These are phyloP conservation scores for Clohesyomyces aquaticus DNA, from an alignment of 495 filamentous ascomycete genomes.

Conservation along the genomic window DNA sequence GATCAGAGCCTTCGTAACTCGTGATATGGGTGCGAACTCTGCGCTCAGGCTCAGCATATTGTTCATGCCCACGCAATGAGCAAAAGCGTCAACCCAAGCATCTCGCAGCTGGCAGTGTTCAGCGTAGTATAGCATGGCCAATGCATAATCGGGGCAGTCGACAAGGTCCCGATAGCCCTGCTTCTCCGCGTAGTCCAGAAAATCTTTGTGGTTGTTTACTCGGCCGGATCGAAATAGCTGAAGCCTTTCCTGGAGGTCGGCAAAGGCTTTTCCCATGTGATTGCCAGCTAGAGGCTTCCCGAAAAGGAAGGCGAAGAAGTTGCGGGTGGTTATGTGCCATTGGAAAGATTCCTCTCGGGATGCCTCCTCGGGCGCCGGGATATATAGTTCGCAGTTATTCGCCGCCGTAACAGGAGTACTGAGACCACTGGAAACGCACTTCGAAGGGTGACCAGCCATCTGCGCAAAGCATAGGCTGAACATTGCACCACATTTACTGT, in stretches of 20 bases:
- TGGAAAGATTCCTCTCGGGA: constrained; percentile 56
- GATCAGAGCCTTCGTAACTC: constrained; percentile 61
- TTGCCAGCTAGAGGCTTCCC: constrained; percentile 63
- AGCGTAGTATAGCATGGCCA: constrained; percentile 64
- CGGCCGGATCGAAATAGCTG: constrained; percentile 54
- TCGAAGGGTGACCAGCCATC: constrained; percentile 24
- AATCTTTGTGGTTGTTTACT: constrained; percentile 55
- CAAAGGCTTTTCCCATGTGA: constrained; percentile 59
- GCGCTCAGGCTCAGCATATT: constrained; percentile 54
- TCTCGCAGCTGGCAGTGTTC: constrained; percentile 60
- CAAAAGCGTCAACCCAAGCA: constrained; percentile 66
- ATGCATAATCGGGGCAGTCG: constrained; percentile 61
- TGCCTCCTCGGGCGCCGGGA: constrained; percentile 58
- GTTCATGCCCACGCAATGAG: constrained; percentile 70
- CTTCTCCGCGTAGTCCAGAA: constrained; percentile 60
- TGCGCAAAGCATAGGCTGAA: constrained; percentile 55
- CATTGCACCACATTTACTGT: constrained; percentile 57
- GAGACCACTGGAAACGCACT: constrained; percentile 25
- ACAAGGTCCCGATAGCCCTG: constrained; percentile 65
- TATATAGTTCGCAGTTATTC: constrained; percentile 60
- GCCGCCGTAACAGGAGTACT: constrained; percentile 15
- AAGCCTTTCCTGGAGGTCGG: constrained; percentile 62
- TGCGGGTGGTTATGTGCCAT: constrained; percentile 67
- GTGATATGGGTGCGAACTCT: constrained; percentile 63
- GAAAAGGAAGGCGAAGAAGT: constrained; percentile 69